A percentile compares a stretch with the other conserved stretches of the same genome.
These are phyloP conservation scores for Ophiostoma fasciatum DNA, from an alignment of 2,329 filamentous ascomycete species.

Conservation along the genomic window DNA sequence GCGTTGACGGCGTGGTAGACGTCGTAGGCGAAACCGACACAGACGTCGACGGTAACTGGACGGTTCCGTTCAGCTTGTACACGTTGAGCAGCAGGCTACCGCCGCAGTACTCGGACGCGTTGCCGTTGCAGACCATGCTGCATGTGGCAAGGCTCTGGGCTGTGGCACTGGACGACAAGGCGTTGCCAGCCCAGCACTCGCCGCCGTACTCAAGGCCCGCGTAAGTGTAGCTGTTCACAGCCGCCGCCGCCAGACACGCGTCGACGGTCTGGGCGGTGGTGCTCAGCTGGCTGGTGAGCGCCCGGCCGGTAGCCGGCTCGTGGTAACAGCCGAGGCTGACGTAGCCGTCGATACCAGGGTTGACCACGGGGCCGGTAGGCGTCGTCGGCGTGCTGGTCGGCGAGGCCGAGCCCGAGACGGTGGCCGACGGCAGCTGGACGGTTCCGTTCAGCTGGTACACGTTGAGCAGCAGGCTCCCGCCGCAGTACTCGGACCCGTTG, in stretches of 20 bases:
- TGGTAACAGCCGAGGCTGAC: constrained; percentile 19
- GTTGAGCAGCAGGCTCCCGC: constrained; percentile 9
- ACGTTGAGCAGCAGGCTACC: constrained; percentile 10
- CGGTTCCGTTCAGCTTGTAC: constrained; percentile 11
- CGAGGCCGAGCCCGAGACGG: too few relatives aligned
- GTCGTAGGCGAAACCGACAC: too few relatives aligned
- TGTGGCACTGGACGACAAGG: constrained; percentile 6
- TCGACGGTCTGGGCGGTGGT: constrained; percentile 4
- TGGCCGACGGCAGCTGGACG: not conserved
- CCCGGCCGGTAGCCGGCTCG: constrained; percentile 10
- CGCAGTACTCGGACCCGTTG: constrained; percentile 12
- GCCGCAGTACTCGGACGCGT: constrained; percentile 12
- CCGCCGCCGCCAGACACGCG: constrained; percentile 12
- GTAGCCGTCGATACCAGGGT: constrained; percentile 18
- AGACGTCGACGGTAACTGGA: not conserved
- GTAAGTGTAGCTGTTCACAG: constrained; percentile 11
- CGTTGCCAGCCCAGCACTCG: constrained; percentile 10
- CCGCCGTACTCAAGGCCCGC: constrained; percentile 21
- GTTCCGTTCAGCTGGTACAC: constrained; percentile 12
- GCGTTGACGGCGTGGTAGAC: not conserved
- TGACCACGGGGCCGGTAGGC: constrained; percentile 13
- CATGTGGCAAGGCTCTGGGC: constrained; percentile 15
- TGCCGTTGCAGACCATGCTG: constrained; percentile 14
- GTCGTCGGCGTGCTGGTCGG: not conserved
- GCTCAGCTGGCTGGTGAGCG: constrained; percentile 8